A percentile compares a stretch with the other conserved stretches of the same genome.
phyloP scores from a whole-genome alignment of 805 yeast species.

The Hanseniaspora clermontiae region DNA sequence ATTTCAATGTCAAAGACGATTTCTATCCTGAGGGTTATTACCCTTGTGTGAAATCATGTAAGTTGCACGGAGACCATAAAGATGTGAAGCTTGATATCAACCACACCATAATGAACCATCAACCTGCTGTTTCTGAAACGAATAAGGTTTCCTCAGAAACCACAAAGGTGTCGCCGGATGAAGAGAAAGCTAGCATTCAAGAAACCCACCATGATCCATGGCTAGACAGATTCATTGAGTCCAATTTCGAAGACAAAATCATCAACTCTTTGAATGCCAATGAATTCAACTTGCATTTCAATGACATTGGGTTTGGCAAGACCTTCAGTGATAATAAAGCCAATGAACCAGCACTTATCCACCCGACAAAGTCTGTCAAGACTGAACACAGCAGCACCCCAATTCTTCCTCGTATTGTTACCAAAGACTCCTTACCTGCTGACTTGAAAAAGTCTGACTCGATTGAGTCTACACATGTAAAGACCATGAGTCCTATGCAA shows the following conservation, averaged over 20 bases:
- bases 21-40: slow-evolving; percentile 10
- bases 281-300: slow-evolving; percentile 28
- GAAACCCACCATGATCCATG: slow-evolving; percentile 30
- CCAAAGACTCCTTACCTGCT: not conserved
- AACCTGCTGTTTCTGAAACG: not conserved
- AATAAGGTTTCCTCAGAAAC: not conserved
- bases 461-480: slow-evolving; percentile 17
- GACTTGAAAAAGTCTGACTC: not conserved
- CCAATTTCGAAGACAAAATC: slow-evolving; percentile 51
- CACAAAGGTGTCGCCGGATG: not conserved
- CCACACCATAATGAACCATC: not conserved
- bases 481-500: slow-evolving; percentile 21
- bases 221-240: slow-evolving; percentile 56
- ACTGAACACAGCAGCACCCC: not conserved
- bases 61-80: not conserved
- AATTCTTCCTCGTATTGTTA: not conserved
- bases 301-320: slow-evolving; percentile 45
- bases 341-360: not conserved
- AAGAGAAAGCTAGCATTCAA: not conserved
- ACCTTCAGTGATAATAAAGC: not conserved
- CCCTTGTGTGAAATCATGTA: not conserved
- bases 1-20: slow-evolving; percentile 11
- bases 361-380: not conserved
- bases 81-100: not conserved
- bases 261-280: slow-evolving; percentile 28